Evolutionary conservation across 2,329 filamentous ascomycete genomes (phyloP), one percentile per base, ranked within the genome.

Genomic region (Claviceps purpurea): DNA sequence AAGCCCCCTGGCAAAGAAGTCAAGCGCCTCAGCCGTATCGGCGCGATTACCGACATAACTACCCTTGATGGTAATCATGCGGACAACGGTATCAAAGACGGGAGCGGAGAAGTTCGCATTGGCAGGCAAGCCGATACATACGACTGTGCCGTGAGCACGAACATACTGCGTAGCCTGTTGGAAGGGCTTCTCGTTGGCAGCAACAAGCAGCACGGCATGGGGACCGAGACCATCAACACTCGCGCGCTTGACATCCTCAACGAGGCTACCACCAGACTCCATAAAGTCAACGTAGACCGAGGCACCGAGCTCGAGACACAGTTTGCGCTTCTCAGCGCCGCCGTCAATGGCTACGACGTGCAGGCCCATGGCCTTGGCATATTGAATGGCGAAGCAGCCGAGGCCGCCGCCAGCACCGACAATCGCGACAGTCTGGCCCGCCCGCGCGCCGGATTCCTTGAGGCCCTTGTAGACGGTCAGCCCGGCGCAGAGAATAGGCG

Each of bases 21-120:
- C 90, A 56, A 97, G 75, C 2, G 91, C 90, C 74, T 97, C 91
- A 50, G 83, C 79, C 1, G 83, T 85, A 66, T 97, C 91, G 65
- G 85, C 82, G 59, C 91, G 81, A 74, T 95, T 96, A 53, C 91
- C 91, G 59, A 97, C 91, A 66, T 96, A 96, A 61, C 83, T 89
- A 55, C 90, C 90, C 74, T 87, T 87, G 76, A 97, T 96, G 61
- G 71, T 83, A 73, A 96, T 83, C 89, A 95, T 95, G 71, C 84
- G 73, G 64, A 91, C 76, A 56, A 96, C 91, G 7, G 85, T 88
- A 64, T 90, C 84, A 67, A 96, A 95, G 52, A 96, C 89, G 41
- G 89, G 87, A 1, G 90, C 89, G 60, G 79, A 79, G 57, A 96
- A 77, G 69, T 76, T 86, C 2, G 90, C 89, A 57, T 83, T 77